phyloP scores from a whole-genome alignment of 225 moss, liverwort and hornwort genomes.

The Pseudisothecium myosuroides region DNA sequence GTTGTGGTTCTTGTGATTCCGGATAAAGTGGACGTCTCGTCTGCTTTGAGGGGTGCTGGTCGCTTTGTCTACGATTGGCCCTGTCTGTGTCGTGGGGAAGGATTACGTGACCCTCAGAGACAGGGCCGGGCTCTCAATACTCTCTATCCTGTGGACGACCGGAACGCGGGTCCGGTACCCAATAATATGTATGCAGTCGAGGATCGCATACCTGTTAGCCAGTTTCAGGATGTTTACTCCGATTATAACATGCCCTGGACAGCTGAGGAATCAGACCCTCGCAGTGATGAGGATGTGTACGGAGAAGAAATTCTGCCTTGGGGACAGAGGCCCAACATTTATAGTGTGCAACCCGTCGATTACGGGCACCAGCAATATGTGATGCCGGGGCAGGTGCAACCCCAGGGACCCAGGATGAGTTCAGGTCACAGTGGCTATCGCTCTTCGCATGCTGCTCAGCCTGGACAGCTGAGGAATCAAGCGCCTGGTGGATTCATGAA shows the following conservation, averaged over 20 bases:
- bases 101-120: conserved; percentile 29
- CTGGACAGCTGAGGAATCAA: conserved; percentile 26
- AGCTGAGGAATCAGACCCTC: conserved; percentile 27
- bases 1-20: conserved; percentile 80
- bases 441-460: conserved; percentile 3
- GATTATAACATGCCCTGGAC: conserved; percentile 21
- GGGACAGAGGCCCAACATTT: background rate
- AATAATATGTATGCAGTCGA: conserved; percentile 22
- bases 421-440: conserved; percentile 15
- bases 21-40: conserved; percentile 65
- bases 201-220: conserved; percentile 39
- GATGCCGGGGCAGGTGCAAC: conserved; percentile 39
- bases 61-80: conserved; percentile 90
- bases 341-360: conserved; percentile 19
- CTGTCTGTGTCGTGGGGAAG: conserved; percentile 55
- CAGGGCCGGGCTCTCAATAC: conserved; percentile 18
- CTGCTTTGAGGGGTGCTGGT: conserved; percentile 71
- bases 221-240: conserved; percentile 37
- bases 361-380: conserved; percentile 52
- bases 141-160: conserved; percentile 28
- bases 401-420: conserved; percentile 38
- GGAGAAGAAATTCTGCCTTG: conserved; percentile 45
- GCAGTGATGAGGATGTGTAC: conserved; percentile 39
- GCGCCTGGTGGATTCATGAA: conserved; percentile 20
- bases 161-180: conserved; percentile 18